Base-by-base conservation (phyloP, 805 yeast genomes). In the Kazachstania bromeliacearum region DNA sequence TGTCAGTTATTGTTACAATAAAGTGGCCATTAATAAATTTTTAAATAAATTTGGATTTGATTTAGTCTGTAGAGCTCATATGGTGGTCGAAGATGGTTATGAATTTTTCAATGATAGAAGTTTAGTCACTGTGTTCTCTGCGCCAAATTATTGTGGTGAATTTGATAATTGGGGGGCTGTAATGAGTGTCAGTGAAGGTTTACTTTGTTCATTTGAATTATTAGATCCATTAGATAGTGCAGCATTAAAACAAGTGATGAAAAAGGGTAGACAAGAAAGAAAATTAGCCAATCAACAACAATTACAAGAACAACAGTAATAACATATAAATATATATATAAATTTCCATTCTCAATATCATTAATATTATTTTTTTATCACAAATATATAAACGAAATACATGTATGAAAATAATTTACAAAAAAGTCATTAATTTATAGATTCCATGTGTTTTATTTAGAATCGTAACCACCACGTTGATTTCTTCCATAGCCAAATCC, bases 91-190 rank as follows among this genome's bases (percentile, higher is more conserved):
- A 55, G 89, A 83, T 53, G 94, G 94, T 3, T 83, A 83, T 53
- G 92, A 83, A 54, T 83, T 83, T 54, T 83, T 79, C 56, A 78
- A 77, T 41, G 77, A 75, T 51, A 64, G 85, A 48, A 77, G 76
- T 53, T 63, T 83, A 38, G 92, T 83, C 1, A 83, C 94, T 0
- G 77, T 83, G 1, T 83, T 83, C 50, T 73, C 79, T 42, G 94
- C 92, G 4, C 94, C 94, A 3, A 83, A 83, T 53, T 83, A 65
- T 28, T 65, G 64, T 45, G 62, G 71, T 28, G 71, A 66, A 41
- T 66, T 66, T 33, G 69, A 87, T 57, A 85, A 85, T 51, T 85
- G 95, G 95, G 96, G 95, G 17, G 98, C 98, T 2, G 96, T 89
- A 4, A 89, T 89, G 97, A 79, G 94, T 48, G 97, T 89, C 12